These are phyloP conservation scores for Vigna reflexopilosa DNA, from an alignment of 306 rosid species.

Conservation along the genomic window DNA sequence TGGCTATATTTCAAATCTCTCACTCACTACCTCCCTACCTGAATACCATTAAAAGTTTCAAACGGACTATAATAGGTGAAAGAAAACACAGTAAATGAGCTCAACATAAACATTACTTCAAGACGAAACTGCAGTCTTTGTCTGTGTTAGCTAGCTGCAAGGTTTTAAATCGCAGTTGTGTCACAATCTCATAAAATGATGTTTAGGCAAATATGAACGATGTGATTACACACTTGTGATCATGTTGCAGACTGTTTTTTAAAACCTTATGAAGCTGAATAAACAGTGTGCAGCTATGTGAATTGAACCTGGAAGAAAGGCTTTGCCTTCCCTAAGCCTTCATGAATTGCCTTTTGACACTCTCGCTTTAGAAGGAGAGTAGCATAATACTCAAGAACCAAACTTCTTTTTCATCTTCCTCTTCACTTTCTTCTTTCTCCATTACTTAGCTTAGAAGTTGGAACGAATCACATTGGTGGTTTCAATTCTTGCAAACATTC, in stretches of 20 bases:
- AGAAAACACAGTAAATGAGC: constrained; percentile 33
- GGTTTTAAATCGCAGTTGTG: background rate
- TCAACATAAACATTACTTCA: constrained; percentile 23
- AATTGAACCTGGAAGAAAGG: constrained; percentile 78
- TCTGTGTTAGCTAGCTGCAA: background rate
- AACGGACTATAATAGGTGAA: background rate
- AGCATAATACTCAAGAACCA: constrained; percentile 24
- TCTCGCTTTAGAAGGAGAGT: constrained; percentile 53
- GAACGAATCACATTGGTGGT: constrained; percentile 32
- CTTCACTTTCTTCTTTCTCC: constrained; percentile 66
- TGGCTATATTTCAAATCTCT: constrained; percentile 9
- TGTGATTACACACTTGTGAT: background rate
- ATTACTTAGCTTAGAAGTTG: constrained; percentile 31
- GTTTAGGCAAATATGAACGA: background rate
- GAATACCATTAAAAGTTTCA: background rate
- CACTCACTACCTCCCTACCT: constrained; percentile 27
- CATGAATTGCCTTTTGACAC: constrained; percentile 71
- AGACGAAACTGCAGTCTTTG: constrained; percentile 41
- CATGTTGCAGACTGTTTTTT: background rate
- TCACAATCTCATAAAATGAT: background rate
- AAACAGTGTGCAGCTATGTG: constrained; percentile 35
- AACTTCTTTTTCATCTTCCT: constrained; percentile 37
- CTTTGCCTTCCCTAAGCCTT: constrained; percentile 86
- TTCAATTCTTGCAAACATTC: constrained; percentile 11
- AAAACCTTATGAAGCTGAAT: background rate